These are phyloP conservation scores for Beauveria rudraprayagi DNA, from an alignment of 2,329 filamentous ascomycete species.

Conservation along the genomic window DNA sequence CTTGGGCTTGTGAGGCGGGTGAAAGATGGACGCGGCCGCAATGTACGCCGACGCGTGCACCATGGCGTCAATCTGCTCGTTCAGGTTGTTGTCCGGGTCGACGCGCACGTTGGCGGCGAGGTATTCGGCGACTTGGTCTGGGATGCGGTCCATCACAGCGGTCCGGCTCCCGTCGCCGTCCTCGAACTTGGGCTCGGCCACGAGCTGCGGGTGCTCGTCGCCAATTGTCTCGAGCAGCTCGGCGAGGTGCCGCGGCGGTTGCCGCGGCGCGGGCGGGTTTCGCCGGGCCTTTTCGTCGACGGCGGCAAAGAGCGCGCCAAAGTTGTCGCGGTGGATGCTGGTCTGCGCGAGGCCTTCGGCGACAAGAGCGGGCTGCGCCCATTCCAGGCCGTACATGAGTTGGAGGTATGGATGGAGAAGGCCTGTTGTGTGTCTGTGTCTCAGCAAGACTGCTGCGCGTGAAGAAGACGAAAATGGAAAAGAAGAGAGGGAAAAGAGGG, in stretches of 20 bases:
- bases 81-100: conserved; percentile 48
- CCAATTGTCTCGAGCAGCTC: conserved; percentile 53
- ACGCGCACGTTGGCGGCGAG: conserved; percentile 50
- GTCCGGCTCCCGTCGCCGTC: conserved; percentile 55
- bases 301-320: conserved; percentile 44
- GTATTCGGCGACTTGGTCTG: conserved; percentile 53
- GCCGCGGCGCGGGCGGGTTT: conserved; percentile 16
- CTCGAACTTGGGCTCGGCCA: conserved; percentile 41
- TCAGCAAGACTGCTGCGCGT: background rate
- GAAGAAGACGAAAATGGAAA: background rate
- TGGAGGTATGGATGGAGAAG: conserved; percentile 78
- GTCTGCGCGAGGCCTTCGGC: conserved; percentile 73
- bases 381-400: conserved; percentile 78
- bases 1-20: conserved; percentile 56
- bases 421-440: conserved; percentile 31
- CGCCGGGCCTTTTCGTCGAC: conserved; percentile 39
- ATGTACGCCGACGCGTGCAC: conserved; percentile 52
- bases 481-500: background rate
- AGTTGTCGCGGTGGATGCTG: conserved; percentile 56
- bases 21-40: conserved; percentile 49
- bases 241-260: conserved; percentile 32
- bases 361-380: conserved; percentile 70
- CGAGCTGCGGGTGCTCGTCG: conserved; percentile 47
- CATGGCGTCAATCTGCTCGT: conserved; percentile 53
- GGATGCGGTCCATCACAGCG: conserved; percentile 57